Evolutionary conservation across 2,329 filamentous ascomycete species (phyloP).

Genomic region (Ophiognomonia clavigignenti-juglandacearum): DNA sequence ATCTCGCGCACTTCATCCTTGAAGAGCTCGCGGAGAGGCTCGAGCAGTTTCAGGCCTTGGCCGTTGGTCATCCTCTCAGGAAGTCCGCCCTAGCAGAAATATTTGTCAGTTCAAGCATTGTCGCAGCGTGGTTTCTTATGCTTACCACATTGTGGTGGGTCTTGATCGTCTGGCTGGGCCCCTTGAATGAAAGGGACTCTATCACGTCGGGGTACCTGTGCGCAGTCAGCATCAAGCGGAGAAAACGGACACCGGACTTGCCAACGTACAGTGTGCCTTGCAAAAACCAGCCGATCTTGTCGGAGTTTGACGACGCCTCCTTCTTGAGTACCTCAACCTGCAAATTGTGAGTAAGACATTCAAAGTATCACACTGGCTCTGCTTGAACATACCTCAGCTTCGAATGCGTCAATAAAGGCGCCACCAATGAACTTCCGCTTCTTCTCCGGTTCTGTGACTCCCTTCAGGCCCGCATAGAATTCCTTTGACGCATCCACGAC

Average conservation of each 20-base stretch:
- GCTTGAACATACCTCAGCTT: slow-evolving; percentile 7
- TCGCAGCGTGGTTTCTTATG: background rate
- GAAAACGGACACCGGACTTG: background rate
- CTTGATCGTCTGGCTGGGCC: slow-evolving; percentile 48
- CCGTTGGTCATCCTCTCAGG: slow-evolving; percentile 1
- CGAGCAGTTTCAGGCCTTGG: slow-evolving; percentile 56
- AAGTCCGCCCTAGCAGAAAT: background rate
- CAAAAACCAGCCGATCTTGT: slow-evolving; percentile 75
- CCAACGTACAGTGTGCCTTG: slow-evolving; percentile 71
- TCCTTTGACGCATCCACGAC: slow-evolving; percentile 74
- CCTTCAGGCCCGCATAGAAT: slow-evolving; percentile 73
- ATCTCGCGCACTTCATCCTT: slow-evolving; percentile 76
- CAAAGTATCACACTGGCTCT: too few species aligned
- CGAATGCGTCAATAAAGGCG: slow-evolving; percentile 11
- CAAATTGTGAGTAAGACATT: background rate
- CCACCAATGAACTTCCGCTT: slow-evolving; percentile 67
- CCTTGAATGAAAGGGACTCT: slow-evolving; percentile 44
- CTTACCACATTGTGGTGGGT: slow-evolving; percentile 14
- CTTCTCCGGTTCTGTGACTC: slow-evolving; percentile 73
- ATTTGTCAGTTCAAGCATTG: background rate
- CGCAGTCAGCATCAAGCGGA: background rate
- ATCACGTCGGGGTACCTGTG: slow-evolving; percentile 27
- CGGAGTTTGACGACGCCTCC: background rate
- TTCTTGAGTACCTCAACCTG: slow-evolving; percentile 50
- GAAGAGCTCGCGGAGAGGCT: slow-evolving; percentile 75